Conservation (phyloP, 2,329 filamentous ascomycete genomes). For the Monilinia vaccinii-corymbosi region DNA sequence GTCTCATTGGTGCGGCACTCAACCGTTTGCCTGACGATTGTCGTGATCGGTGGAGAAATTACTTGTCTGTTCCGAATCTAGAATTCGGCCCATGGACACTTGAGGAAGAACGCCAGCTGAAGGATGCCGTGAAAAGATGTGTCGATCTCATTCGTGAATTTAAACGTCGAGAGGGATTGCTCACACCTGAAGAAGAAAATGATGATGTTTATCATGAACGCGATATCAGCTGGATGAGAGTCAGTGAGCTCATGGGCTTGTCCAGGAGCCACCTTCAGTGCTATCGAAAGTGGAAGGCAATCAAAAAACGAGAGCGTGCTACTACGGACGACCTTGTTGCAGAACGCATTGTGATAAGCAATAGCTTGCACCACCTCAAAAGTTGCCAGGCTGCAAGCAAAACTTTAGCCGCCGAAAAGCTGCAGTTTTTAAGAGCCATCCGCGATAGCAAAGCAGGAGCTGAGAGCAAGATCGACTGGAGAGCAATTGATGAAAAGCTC, state of each 20-base stretch:
- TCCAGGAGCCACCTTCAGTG: conserved; percentile 60
- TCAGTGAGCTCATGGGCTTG: conserved; percentile 53
- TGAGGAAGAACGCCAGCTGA: conserved; percentile 42
- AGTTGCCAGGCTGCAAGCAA: conserved; percentile 35
- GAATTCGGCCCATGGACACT: conserved; percentile 49
- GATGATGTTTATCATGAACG: conserved; percentile 35
- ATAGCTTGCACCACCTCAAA: conserved; percentile 35
- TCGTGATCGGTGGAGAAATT: conserved; percentile 62
- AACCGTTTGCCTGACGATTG: conserved; percentile 57
- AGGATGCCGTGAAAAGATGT: conserved; percentile 42
- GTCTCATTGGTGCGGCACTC: conserved; percentile 49
- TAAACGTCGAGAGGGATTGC: conserved; percentile 15
- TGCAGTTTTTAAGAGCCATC: conserved; percentile 37
- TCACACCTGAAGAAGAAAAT: conserved; percentile 25
- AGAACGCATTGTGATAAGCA: conserved; percentile 21
- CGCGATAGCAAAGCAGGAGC: conserved; percentile 32
- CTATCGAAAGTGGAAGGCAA: conserved; percentile 53
- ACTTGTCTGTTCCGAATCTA: conserved; percentile 46
- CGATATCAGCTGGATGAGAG: conserved; percentile 55
- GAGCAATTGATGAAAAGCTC: conserved; percentile 34
- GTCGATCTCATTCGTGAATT: conserved; percentile 39
- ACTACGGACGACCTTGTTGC: conserved; percentile 15
- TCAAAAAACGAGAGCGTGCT: conserved; percentile 30
- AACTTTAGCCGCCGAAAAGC: conserved; percentile 38
- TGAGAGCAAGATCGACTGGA: conserved; percentile 44